Conservation (phyloP, 2,329 filamentous ascomycete species). For the Fonsecaea multimorphosa region DNA sequence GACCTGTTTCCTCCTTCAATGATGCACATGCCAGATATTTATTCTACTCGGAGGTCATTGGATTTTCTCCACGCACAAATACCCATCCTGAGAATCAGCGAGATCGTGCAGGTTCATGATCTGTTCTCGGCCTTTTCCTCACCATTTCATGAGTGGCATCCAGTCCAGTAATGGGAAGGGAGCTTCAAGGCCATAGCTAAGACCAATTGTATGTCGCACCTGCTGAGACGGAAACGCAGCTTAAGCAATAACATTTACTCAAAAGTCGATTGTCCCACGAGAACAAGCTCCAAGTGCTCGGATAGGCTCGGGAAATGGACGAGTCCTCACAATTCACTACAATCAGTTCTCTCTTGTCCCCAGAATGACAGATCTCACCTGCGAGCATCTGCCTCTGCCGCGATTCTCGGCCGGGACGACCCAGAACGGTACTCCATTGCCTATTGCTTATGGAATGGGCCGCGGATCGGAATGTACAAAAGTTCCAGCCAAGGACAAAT, state of each 20-base stretch:
- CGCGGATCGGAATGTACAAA: constrained; percentile 1
- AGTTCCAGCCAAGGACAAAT: constrained; percentile 7
- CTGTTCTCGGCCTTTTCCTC: constrained; percentile 1
- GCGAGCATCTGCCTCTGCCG: too few species aligned
- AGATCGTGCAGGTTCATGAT: constrained; percentile 25
- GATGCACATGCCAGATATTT: constrained; percentile 22
- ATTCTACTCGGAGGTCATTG: constrained; percentile 7
- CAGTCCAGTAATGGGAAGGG: constrained; percentile 15
- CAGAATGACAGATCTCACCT: too few species aligned
- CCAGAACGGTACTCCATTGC: neutral
- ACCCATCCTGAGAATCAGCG: constrained; percentile 7
- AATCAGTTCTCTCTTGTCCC: too few species aligned
- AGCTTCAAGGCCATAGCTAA: constrained; percentile 2
- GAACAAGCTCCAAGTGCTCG: neutral
- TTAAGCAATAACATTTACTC: constrained; percentile 5
- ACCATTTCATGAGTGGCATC: neutral
- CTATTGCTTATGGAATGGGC: neutral
- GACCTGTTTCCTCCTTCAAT: constrained; percentile 5
- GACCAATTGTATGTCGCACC: constrained; percentile 21
- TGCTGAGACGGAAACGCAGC: constrained; percentile 19
- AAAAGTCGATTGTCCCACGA: neutral
- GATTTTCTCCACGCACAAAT: constrained; percentile 1
- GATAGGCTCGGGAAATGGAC: neutral
- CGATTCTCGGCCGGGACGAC: neutral
- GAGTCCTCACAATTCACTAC: neutral